Conservation (phyloP, 2,329 filamentous ascomycete genomes). For the Apiospora arundinis region DNA sequence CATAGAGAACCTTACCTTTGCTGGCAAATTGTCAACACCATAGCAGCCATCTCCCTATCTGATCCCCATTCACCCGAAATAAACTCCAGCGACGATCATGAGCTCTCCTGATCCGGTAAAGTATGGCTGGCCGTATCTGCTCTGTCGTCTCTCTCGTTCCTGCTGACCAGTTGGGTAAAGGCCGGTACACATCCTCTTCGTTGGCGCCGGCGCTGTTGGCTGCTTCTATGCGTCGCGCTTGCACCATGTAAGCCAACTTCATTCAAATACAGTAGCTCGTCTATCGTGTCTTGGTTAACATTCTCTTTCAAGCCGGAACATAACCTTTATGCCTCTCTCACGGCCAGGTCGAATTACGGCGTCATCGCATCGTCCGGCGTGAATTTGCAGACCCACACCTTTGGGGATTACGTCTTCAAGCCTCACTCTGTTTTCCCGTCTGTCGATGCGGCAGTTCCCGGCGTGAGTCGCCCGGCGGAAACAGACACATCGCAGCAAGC, state of each 20-base stretch:
- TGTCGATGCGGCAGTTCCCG: slow-evolving; percentile 58
- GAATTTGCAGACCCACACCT: slow-evolving; percentile 67
- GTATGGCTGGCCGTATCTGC: background rate
- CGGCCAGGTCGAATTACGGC: slow-evolving; percentile 76
- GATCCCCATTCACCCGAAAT: background rate
- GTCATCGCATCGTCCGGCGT: slow-evolving; percentile 68
- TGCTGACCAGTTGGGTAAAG: slow-evolving; percentile 34
- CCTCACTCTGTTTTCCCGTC: slow-evolving; percentile 69
- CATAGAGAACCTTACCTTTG: background rate
- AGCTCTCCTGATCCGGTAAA: slow-evolving; percentile 8
- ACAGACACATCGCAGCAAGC: background rate
- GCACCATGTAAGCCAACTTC: slow-evolving; percentile 55
- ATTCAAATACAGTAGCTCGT: slow-evolving; percentile 4
- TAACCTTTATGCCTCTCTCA: slow-evolving; percentile 68
- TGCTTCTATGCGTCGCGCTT: slow-evolving; percentile 76
- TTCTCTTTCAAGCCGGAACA: slow-evolving; percentile 47
- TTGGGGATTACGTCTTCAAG: slow-evolving; percentile 70
- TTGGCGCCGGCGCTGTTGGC: slow-evolving; percentile 74
- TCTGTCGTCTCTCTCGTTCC: background rate
- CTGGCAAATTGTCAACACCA: background rate
- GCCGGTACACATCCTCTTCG: slow-evolving; percentile 66
- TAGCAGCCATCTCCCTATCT: background rate
- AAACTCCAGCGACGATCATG: background rate
- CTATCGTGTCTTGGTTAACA: background rate
- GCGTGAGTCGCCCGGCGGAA: slow-evolving; percentile 24